A percentile compares a stretch with the other conserved stretches of the same genome.
phyloP scores from a whole-genome alignment of 306 rosid species.

The Lathyrus tuberosus region DNA sequence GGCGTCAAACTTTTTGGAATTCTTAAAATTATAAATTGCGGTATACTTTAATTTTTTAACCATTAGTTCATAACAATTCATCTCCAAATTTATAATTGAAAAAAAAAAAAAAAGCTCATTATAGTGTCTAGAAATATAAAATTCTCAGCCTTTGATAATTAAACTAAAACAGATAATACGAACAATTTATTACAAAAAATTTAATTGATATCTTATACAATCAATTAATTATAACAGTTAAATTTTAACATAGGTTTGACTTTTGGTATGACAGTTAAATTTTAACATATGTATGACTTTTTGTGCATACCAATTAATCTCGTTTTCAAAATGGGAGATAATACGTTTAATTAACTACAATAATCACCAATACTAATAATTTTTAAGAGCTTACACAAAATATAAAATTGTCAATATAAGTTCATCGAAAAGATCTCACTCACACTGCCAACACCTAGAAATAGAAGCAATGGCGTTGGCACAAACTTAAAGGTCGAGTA shows the following conservation, averaged over 20 bases:
- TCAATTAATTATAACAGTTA: too few species aligned
- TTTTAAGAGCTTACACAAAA: not conserved
- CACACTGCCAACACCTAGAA: not conserved
- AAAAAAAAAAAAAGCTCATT: not conserved
- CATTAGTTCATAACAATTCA: too few species aligned
- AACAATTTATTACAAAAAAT: not conserved
- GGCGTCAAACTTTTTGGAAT: not conserved
- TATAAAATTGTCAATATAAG: not conserved
- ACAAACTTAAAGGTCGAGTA: not conserved
- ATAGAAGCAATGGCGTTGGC: slow-evolving; percentile 19
- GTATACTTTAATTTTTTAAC: too few species aligned
- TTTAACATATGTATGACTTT: too few species aligned
- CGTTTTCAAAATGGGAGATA: not conserved
- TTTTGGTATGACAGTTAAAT: too few species aligned
- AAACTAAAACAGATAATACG: not conserved
- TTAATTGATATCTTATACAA: too few species aligned
- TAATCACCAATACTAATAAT: not conserved
- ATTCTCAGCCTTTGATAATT: not conserved
- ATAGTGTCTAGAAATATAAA: not conserved
- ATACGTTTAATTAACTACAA: not conserved
- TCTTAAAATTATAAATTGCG: not conserved
- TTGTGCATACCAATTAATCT: too few species aligned
- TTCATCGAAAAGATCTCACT: not conserved
- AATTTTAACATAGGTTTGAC: too few species aligned
- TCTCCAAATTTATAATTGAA: not conserved